Conservation (phyloP, 2,329 filamentous ascomycete species). For the Phialocephala subalpina region DNA sequence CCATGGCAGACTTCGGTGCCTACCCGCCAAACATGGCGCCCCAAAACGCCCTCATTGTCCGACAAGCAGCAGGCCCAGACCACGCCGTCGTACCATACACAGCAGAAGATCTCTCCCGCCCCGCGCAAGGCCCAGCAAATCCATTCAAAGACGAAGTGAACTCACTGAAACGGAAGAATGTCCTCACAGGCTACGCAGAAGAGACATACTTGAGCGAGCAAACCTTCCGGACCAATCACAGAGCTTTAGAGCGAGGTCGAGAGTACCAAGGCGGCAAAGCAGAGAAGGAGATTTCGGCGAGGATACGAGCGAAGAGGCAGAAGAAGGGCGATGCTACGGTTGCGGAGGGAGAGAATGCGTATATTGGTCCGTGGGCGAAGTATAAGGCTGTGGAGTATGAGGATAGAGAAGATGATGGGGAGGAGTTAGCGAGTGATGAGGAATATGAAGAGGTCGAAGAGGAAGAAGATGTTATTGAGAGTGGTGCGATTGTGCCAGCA, state of each 20-base stretch:
- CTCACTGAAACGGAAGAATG: conserved; percentile 77
- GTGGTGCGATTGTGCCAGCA: conserved; percentile 66
- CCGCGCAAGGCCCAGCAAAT: conserved; percentile 74
- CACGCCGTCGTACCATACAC: conserved; percentile 71
- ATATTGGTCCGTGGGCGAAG: conserved; percentile 93
- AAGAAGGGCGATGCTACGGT: conserved; percentile 84
- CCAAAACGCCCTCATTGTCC: conserved; percentile 68
- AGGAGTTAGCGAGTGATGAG: conserved; percentile 77
- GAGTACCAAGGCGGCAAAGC: conserved; percentile 62
- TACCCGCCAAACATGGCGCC: conserved; percentile 73
- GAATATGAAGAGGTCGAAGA: conserved; percentile 82
- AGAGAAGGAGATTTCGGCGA: conserved; percentile 75
- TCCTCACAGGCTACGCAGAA: conserved; percentile 85
- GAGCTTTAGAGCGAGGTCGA: conserved; percentile 76
- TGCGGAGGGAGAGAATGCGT: conserved; percentile 86
- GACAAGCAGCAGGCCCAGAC: conserved; percentile 61
- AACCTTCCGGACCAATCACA: conserved; percentile 87
- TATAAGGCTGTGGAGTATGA: conserved; percentile 79
- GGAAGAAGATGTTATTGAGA: conserved; percentile 71
- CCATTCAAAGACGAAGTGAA: conserved; percentile 73
- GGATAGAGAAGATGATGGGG: conserved; percentile 72
- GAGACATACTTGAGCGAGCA: conserved; percentile 91
- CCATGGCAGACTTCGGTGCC: conserved; percentile 68
- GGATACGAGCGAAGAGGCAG: conserved; percentile 78
- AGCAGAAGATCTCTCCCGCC: conserved; percentile 75